A percentile compares a stretch with the other conserved stretches of the same genome.
phyloP scores from a whole-genome alignment of 139 green algal species.

The Yamagishiella unicocca region DNA sequence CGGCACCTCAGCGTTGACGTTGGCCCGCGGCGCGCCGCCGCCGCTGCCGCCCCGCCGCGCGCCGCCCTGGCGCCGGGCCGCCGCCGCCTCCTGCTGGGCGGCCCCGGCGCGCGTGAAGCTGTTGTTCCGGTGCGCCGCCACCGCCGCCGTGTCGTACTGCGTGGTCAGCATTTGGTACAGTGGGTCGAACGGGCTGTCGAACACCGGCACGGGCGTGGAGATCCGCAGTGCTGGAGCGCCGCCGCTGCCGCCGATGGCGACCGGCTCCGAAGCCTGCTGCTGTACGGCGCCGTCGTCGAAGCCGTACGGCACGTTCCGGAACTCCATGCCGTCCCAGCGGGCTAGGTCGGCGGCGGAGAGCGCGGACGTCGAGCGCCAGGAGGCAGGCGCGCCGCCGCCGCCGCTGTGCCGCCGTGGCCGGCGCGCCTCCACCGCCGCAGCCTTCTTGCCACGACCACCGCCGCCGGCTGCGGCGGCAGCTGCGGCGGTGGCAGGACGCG shows the following conservation, averaged over 20 bases:
- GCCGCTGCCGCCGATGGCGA: background rate
- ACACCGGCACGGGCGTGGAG: constrained; percentile 1
- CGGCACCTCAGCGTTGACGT: constrained; percentile 24
- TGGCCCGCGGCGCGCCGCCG: background rate
- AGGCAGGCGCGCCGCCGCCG: background rate
- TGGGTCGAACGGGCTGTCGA: constrained; percentile 39
- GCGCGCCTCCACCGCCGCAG: background rate
- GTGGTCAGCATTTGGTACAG: background rate
- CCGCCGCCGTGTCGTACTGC: no score
- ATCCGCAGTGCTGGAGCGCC: background rate
- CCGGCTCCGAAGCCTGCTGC: background rate
- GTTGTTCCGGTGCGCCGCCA: background rate
- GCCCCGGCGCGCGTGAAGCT: no score
- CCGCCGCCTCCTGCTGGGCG: no score
- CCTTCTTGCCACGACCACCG: background rate
- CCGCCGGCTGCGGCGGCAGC: background rate
- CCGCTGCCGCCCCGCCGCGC: background rate
- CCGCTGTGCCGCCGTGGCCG: background rate
- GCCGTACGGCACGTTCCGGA: background rate
- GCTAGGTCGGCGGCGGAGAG: background rate
- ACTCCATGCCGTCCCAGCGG: constrained; percentile 38
- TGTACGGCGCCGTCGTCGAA: background rate
- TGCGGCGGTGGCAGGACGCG: background rate
- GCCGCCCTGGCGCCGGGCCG: background rate
- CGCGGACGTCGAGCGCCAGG: background rate